Evolutionary conservation across 129 eudicot genomes (phyloP), one percentile per base, ranked within the genome.

Genomic region (Escallonia rubra): DNA sequence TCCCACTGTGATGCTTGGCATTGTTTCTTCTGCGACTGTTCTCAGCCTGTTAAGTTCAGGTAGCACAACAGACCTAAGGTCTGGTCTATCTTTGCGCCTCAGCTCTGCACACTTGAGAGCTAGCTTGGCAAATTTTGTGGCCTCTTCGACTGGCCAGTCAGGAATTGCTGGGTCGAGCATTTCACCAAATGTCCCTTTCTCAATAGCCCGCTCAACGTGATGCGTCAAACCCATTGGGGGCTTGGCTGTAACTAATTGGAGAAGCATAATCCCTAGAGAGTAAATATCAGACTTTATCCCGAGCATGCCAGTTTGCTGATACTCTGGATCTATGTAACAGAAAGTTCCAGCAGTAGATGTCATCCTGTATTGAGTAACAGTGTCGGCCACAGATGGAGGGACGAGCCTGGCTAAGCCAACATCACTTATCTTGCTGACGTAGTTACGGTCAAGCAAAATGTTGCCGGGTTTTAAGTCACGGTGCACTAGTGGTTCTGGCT

Each of bases 241-340:
- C 65, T 69, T 81, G 8, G 87, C 87, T 8, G 91, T 81, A 47
- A 85, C 53, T 9, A 85, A 67, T 61, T 85, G 91, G 1, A 85
- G 80, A 65, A 78, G 79, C 79, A 85, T 66, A 12, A 85, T 72
- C 6, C 91, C 91, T 7, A 85, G 65, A 3, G 91, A 85, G 63
- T 86, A 80, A n/a, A 86, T 42, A 55, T 80, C 89, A 4, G 94
- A 83, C 39, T 86, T 86, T 68, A 54, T 80, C 0, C 88, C 88
- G 7, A 83, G 84, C 88, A 86, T 81, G 6, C 91, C 91, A 0
- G 87, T 85, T 70, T 85, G 91, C 57, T 85, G 91, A 55, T 85
- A 85, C 68, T 85, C 91, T 5, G 91, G 91, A 42, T 85, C 91
- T 51, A 85, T 85, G 64, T 85, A 85, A 56, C 91, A 85, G 76